Base-by-base conservation (phyloP, 139 green algal species). In the Tetratostichococcus sp. region DNA sequence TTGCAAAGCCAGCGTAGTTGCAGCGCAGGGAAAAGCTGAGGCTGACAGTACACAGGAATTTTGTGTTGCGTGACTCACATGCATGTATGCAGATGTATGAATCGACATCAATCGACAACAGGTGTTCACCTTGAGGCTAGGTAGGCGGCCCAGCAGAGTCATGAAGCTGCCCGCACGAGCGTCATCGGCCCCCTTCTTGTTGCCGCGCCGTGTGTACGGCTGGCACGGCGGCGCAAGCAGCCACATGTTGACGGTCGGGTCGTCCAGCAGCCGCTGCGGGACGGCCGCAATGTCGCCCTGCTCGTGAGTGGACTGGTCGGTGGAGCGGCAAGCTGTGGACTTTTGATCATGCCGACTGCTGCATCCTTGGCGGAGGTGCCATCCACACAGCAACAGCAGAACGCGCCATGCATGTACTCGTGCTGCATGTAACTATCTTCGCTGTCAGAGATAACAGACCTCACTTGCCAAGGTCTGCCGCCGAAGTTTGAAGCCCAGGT, bases 211-310 rank as follows among this genome's bases (percentile, higher is more conserved):
- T 5, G 91, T 96, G 85, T 92, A 96, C 23, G 91, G 91, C 80
- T 96, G 91, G 80, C 91, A 96, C 30, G 91, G 91, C 4, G 91
- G 91, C 31, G 91, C 85, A 42, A 94, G 73, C 71, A 94, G 69
- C 90, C 89, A 94, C 1, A 90, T 8, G 32, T 93, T 73, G 30
- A 86, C 86, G 2, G 21, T 67, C 57, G 83, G 85, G 26, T 30
- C 34, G 65, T 90, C 84, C 50, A 93, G 79, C 43, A 81, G 19
- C 14, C 32, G 30, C 16, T 77, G 71, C 26, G 76, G 71, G 22
- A 93, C 14, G 22, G 62, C 72, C 57, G 86, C 77, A 21, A 95
- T 84, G 80, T 93, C 90, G 23, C 57, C 35, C 82, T 86, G 75
- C 65, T 73, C 16, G 28, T 66, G 30, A 1, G 58, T 8, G 39